These are phyloP conservation scores for Neonothopanus nambi DNA, from an alignment of 1,284 basidiomycete species.

Conservation along the genomic window DNA sequence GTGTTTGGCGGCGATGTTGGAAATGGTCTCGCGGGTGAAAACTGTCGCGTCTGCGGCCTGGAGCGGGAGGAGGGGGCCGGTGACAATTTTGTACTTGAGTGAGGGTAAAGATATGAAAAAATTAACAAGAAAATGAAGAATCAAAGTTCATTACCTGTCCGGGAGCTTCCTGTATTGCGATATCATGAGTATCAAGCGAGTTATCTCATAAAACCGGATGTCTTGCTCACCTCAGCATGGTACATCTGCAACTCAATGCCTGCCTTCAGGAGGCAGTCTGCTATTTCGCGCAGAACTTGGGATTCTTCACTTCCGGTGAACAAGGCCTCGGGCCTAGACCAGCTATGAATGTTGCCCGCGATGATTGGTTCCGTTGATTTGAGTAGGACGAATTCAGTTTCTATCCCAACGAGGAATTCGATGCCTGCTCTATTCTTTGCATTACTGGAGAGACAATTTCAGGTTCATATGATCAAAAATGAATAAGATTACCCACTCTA, in stretches of 20 bases:
- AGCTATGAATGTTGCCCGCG: constrained; percentile 37
- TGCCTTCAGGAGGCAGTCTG: constrained; percentile 30
- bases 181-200: constrained; percentile 22
- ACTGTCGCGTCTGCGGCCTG: constrained; percentile 68
- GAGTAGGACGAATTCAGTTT: constrained; percentile 56
- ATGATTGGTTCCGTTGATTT: constrained; percentile 37
- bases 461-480: background rate
- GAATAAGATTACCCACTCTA: constrained; percentile 41
- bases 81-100: constrained; percentile 46
- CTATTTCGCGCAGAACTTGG: constrained; percentile 40
- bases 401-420: constrained; percentile 52
- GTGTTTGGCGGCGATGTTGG: constrained; percentile 62
- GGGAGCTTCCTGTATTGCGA: constrained; percentile 34
- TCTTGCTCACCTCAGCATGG: constrained; percentile 24
- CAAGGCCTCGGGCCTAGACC: constrained; percentile 35
- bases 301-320: constrained; percentile 32
- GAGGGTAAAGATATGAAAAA: background rate
- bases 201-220: no score
- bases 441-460: constrained; percentile 22
- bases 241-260: constrained; percentile 43
- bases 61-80: constrained; percentile 60
- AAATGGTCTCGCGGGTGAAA: constrained; percentile 66
- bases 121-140: background rate
- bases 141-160: constrained; percentile 28
- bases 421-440: constrained; percentile 33